phyloP scores from a whole-genome alignment of 164 flowering plant genomes.

The Tinospora cordifolia region DNA sequence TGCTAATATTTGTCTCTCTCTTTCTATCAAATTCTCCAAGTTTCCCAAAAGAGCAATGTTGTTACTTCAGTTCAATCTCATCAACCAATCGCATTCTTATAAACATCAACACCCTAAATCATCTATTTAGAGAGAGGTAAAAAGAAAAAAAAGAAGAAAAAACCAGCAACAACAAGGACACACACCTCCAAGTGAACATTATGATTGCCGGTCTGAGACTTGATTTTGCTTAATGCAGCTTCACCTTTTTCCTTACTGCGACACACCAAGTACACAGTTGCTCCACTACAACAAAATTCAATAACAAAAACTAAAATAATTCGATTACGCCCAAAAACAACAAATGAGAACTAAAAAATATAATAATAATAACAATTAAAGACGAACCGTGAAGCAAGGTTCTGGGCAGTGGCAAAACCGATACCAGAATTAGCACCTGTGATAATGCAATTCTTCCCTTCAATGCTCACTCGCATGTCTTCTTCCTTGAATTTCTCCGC shows the following conservation, averaged over 20 bases:
- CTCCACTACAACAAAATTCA: slow-evolving; percentile 47
- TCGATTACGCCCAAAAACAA: background rate
- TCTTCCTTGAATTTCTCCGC: slow-evolving; percentile 68
- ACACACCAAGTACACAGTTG: slow-evolving; percentile 77
- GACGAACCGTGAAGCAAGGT: slow-evolving; percentile 73
- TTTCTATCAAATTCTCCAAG: too few relatives aligned
- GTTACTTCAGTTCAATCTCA: too few relatives aligned
- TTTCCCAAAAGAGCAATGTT: too few relatives aligned
- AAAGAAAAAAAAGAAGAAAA: background rate
- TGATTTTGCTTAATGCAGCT: slow-evolving; percentile 72
- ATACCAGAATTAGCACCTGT: slow-evolving; percentile 97
- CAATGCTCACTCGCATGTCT: slow-evolving; percentile 53
- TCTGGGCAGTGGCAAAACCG: slow-evolving; percentile 83
- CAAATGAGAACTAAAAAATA: background rate
- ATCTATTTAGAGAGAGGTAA: too few relatives aligned
- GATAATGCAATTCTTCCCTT: slow-evolving; percentile 86
- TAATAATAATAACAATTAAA: background rate
- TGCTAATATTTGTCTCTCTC: too few relatives aligned
- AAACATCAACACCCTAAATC: too few relatives aligned
- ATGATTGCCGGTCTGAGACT: slow-evolving; percentile 59
- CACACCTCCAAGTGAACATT: slow-evolving; percentile 82
- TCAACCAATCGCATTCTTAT: too few relatives aligned
- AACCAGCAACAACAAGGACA: background rate
- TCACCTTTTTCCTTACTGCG: slow-evolving; percentile 91
- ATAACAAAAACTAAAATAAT: background rate